phyloP scores from a whole-genome alignment of 2,329 filamentous ascomycete genomes.

The Colletotrichum euphorbiae region DNA sequence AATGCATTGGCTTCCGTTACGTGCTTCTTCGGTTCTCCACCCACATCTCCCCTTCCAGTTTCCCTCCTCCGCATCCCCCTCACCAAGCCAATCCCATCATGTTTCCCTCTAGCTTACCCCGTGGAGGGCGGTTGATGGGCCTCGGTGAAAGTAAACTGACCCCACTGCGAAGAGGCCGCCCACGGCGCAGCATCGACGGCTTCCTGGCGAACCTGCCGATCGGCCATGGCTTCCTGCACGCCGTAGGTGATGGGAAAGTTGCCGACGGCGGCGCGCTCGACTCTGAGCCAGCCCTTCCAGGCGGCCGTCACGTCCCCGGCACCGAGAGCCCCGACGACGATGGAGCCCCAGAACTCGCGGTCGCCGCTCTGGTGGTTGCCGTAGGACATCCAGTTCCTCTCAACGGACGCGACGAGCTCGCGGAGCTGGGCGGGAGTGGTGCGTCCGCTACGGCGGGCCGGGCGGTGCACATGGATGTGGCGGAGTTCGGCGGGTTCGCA shows the following conservation, averaged over 20 bases:
- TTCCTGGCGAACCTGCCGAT: constrained; percentile 53
- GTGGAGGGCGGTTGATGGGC: constrained; percentile 4
- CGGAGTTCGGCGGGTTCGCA: constrained; percentile 54
- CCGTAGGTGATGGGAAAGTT: constrained; percentile 55
- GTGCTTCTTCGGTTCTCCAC: constrained; percentile 7
- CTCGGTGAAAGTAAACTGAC: constrained; percentile 51
- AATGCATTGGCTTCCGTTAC: not conserved
- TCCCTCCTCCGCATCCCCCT: constrained; percentile 1
- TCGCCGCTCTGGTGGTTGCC: constrained; percentile 55
- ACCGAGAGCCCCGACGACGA: constrained; percentile 60
- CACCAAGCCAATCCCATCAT: not conserved
- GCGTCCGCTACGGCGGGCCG: constrained; percentile 46
- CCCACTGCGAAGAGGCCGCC: constrained; percentile 62
- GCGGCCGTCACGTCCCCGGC: constrained; percentile 51
- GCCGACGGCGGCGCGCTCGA: constrained; percentile 57
- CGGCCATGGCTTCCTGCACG: constrained; percentile 58
- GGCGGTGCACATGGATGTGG: constrained; percentile 64
- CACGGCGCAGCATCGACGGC: constrained; percentile 58
- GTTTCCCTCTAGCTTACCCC: not conserved
- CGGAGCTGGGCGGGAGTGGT: constrained; percentile 44
- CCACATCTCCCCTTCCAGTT: not conserved
- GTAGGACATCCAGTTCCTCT: constrained; percentile 63
- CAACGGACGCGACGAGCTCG: constrained; percentile 54
- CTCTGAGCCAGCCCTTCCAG: constrained; percentile 64
- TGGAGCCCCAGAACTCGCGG: constrained; percentile 69